A percentile compares a stretch with the other conserved stretches of the same genome.
Evolutionary conservation across 139 green algal species (phyloP).

Genomic region (Tetradesmus obliquus): DNA sequence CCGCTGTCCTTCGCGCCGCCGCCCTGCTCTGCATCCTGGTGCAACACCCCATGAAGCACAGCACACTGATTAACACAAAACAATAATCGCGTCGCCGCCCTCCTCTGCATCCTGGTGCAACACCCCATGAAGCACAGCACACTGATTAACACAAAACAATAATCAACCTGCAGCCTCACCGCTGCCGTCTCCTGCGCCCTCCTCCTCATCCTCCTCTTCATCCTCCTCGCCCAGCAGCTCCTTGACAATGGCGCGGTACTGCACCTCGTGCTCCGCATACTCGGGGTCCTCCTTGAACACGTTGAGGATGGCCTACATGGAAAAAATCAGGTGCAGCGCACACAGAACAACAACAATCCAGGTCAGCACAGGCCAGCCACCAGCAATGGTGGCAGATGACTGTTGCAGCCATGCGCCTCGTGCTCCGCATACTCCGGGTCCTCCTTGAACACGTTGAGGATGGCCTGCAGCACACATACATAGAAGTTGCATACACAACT

Average conservation of each 20-base stretch:
- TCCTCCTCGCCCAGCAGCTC: constrained; percentile 91
- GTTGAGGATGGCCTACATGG: constrained; percentile 84
- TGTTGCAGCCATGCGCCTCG: constrained; percentile 66
- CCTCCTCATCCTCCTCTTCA: constrained; percentile 60
- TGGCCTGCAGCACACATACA: constrained; percentile 43
- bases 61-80: no score
- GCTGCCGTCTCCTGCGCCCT: constrained; percentile 23
- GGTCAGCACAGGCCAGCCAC: background rate
- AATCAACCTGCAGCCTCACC: background rate
- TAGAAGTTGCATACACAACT: background rate
- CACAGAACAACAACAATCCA: background rate
- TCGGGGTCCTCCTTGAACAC: constrained; percentile 88
- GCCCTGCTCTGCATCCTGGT: background rate
- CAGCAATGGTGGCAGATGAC: background rate
- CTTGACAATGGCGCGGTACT: constrained; percentile 88
- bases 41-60: no score
- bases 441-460: constrained; percentile 89
- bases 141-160: no score
- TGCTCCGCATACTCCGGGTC: constrained; percentile 83
- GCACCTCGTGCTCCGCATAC: constrained; percentile 79
- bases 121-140: no score
- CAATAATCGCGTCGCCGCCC: background rate
- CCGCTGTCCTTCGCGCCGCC: background rate
- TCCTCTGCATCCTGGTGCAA: background rate
- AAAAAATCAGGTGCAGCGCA: background rate